Base-by-base conservation (phyloP, 768 basidiomycete genomes). In the Tephrocybe sp. region DNA sequence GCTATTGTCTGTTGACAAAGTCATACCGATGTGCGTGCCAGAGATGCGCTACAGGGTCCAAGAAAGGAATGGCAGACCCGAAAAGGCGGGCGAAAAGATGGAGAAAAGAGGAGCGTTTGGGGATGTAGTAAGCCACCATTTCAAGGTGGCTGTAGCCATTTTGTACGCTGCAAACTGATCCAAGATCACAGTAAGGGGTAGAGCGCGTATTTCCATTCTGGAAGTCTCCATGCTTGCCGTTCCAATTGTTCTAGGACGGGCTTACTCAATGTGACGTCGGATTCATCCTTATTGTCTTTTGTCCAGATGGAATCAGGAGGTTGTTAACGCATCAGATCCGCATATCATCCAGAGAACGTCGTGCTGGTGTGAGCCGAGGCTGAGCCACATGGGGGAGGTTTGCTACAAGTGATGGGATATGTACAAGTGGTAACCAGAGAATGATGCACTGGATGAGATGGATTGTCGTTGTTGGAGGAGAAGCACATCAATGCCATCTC, bases 271-370 rank as follows among this genome's bases (percentile, higher is more conserved):
- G 40, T 55, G 55, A 64, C 55, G 53, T 58, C 50, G 52, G 56
- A 45, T 46, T 47, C 53, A 30, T 57, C 62, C 64, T 72, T 74
- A 73, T 74, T 75, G 74, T 75, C 68, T 72, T 71, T 61, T 42
- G 53, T 57, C 63, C 55, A 55, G 55, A 29, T 53, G 55, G 47
- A 29, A 53, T 45, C 42, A 39, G 38, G 23, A 8, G 36, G 5
- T 27, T 13, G 45, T 19, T 31, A 16, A 27, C 4, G 43, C 42
- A 55, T 53, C 54, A 57, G 52, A 57, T 60, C 54, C 21, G 41
- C 23, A n/a, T 53, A 45, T 42, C 34, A n/a, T 34, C 33, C 24
- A 4, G 18, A 11, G 8, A 16, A 40, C 38, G 50, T 15, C 16
- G 1, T 7, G 8, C 24, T 13, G 9, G 29, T 15, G 30, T 15